These are phyloP conservation scores for Trametes villosa DNA, from an alignment of 768 basidiomycete genomes.

Conservation along the genomic window DNA sequence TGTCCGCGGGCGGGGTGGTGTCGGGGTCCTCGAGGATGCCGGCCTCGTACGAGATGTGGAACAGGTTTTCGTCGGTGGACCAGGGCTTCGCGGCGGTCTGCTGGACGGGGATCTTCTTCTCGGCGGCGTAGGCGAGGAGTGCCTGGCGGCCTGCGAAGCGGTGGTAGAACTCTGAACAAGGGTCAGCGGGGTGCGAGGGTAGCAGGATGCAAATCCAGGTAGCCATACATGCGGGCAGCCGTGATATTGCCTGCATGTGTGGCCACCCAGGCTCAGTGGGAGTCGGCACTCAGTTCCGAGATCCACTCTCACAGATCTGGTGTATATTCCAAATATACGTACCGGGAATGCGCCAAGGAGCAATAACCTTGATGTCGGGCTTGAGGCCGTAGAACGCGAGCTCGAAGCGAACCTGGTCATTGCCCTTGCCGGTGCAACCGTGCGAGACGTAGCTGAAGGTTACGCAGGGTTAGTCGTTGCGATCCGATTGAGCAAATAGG, in stretches of 20 bases:
- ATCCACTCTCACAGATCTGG: too few species aligned
- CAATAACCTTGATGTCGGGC: slow-evolving; percentile 98
- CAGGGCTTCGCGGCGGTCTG: slow-evolving; percentile 98
- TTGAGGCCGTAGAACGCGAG: slow-evolving; percentile 98
- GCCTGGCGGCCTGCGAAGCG: slow-evolving; percentile 96
- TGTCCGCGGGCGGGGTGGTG: slow-evolving; percentile 90
- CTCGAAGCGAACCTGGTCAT: slow-evolving; percentile 99
- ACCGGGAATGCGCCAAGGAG: slow-evolving; percentile 98
- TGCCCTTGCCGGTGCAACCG: slow-evolving; percentile 99
- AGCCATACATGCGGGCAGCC: too few species aligned
- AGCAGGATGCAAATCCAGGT: too few species aligned
- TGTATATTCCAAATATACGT: slow-evolving; percentile 21
- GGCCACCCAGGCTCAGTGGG: too few species aligned
- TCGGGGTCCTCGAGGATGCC: slow-evolving; percentile 98
- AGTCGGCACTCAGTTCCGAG: too few species aligned
- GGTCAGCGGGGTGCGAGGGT: not conserved
- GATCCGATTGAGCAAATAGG: not conserved
- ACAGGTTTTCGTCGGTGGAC: slow-evolving; percentile 99
- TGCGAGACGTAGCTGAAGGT: slow-evolving; percentile 84
- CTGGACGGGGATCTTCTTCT: slow-evolving; percentile 88
- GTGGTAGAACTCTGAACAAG: slow-evolving; percentile 83
- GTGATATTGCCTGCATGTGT: too few species aligned
- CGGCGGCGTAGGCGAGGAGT: slow-evolving; percentile 85
- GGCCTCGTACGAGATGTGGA: slow-evolving; percentile 99
- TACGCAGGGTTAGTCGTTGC: not conserved